Evolutionary conservation across 2,329 filamentous ascomycete species (phyloP), one percentile per base, ranked within the genome.

Genomic region (Trichoderma simmonsii): DNA sequence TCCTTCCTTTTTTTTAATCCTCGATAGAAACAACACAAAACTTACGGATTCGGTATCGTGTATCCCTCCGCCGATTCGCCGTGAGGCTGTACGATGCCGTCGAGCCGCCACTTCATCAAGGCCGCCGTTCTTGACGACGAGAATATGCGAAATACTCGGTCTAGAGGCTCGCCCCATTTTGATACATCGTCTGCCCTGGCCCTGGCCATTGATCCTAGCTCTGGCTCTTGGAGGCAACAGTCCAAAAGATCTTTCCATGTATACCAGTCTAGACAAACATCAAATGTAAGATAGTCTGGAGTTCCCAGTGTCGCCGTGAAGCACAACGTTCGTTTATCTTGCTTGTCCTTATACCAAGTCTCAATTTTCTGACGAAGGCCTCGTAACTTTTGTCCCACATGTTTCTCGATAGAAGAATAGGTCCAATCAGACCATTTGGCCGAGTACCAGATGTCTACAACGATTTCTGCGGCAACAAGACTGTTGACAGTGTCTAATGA

Each of bases 381-480:
- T 15, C 9, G 18, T 2, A 65, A 4, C 0, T 3, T 6, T 12
- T 32, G 9, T 9, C 18, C 8, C 56, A 34, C 6, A 0, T 14
- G 3, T 7, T 30, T 28, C 15, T 28, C 5, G n/a, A 70, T 6
- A 3, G 28, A 70, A 1, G 14, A 32, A 15, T 7, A 2, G 36
- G 59, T 7, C n/a, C 74, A 12, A 9, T 28, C 15, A 2, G 77
- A 68, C 43, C 77, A 63, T 57, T 67, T 73, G 12, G 70, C 43
- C 11, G 78, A 79, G 67, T 79, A 79, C 77, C 75, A 78, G 14
- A 78, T 26, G 60, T 79, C 76, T 3, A 76, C 72, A 14, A 73
- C 65, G 2, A 74, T 70, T 26, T 79, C 78, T 1, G 78, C 77
- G 59, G 76, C 77, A 6, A 70, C 6, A 0, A 65, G 14, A 5